A percentile compares a stretch with the other conserved stretches of the same genome.
These are phyloP conservation scores for Blastocystis sp. DNA, from an alignment of 352 stramenopile species.

Conservation along the genomic window DNA sequence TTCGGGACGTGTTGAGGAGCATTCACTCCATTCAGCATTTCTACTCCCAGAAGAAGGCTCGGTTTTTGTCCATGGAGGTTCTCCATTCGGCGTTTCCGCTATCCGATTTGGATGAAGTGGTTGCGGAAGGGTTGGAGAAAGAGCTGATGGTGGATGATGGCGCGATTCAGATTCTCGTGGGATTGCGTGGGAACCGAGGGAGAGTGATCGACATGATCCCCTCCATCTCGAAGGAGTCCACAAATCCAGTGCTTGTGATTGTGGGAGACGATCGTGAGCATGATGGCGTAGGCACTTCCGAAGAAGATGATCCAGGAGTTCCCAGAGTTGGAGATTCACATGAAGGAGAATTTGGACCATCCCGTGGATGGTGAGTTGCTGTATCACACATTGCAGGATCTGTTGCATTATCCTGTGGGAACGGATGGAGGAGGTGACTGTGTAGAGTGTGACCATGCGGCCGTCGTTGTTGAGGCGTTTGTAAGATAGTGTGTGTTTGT, in stretches of 20 bases:
- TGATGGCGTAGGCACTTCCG: not conserved
- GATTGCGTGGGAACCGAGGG: slow-evolving; percentile 12
- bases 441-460: not conserved
- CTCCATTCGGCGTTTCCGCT: too few species aligned
- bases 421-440: not conserved
- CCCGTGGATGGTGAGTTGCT: not conserved
- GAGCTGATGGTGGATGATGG: slow-evolving; percentile 17
- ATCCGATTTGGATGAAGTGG: not conserved
- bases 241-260: slow-evolving; percentile 49
- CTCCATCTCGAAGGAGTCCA: not conserved
- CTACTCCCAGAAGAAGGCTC: too few species aligned
- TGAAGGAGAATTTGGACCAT: slow-evolving; percentile 29
- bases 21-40: too few species aligned
- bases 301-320: not conserved
- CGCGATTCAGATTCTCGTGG: slow-evolving; percentile 3
- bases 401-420: slow-evolving; percentile 38
- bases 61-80: too few species aligned
- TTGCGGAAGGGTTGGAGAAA: not conserved
- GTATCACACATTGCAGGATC: slow-evolving; percentile 23
- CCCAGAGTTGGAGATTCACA: slow-evolving; percentile 15
- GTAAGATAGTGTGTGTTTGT: not conserved
- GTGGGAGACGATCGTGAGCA: not conserved
- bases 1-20: too few species aligned
- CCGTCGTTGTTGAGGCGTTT: slow-evolving; percentile 18
- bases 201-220: slow-evolving; percentile 11